phyloP scores from a whole-genome alignment of 108 stramenopile species.

The Asterionellopsis glacialis region DNA sequence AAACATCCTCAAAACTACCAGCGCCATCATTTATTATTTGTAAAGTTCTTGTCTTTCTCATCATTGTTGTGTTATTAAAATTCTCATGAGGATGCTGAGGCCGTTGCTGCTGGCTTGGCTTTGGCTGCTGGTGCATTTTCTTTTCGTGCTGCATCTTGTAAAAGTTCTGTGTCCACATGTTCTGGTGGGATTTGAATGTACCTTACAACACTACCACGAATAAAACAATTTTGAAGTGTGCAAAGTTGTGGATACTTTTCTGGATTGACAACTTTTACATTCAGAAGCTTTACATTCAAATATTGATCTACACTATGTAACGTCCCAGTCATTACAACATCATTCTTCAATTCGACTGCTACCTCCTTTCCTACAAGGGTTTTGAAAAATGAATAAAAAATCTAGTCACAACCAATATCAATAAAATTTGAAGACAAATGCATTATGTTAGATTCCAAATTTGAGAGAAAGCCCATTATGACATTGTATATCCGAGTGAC shows the following conservation, averaged over 20 bases:
- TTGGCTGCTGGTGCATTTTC: constrained; percentile 70
- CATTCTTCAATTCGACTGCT: constrained; percentile 98
- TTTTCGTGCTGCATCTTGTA: constrained; percentile 98
- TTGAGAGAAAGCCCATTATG: too few species aligned
- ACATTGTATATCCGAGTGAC: too few species aligned
- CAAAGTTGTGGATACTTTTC: constrained; percentile 83
- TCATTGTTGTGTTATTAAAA: not conserved
- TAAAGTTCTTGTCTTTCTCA: not conserved
- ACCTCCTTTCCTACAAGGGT: constrained; percentile 98
- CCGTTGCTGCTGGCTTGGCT: too few species aligned
- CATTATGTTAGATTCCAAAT: too few species aligned
- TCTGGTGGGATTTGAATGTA: constrained; percentile 95
- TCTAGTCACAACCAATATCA: constrained; percentile 31
- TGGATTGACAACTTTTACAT: constrained; percentile 86
- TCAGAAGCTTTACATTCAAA: constrained; percentile 94
- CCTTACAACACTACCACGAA: constrained; percentile 96
- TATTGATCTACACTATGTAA: constrained; percentile 99
- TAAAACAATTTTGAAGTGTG: constrained; percentile 94
- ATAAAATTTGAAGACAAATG: not conserved
- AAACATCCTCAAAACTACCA: constrained; percentile 7
- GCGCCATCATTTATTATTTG: constrained; percentile 2
- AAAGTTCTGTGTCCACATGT: constrained; percentile 95
- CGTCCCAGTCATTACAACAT: constrained; percentile 92
- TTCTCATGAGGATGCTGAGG: too few species aligned
- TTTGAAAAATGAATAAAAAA: constrained; percentile 99